phyloP scores from a whole-genome alignment of 805 yeast species.

The Brettanomyces anomalus region DNA sequence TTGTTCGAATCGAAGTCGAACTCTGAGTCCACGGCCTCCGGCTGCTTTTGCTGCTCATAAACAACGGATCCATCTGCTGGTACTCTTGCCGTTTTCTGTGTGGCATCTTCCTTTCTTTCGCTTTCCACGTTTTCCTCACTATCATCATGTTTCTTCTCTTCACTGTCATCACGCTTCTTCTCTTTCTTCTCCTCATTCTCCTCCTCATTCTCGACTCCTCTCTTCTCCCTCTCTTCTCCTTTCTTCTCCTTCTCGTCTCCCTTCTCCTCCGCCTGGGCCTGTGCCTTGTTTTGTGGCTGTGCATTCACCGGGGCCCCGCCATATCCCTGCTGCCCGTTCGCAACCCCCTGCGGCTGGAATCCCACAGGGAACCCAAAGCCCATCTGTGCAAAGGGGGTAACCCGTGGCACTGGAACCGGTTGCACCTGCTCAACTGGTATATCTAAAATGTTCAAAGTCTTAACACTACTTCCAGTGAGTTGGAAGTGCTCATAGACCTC shows the following conservation, averaged over 20 bases:
- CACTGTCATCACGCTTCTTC: background rate
- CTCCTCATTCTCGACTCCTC: background rate
- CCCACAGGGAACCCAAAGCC: slow-evolving; percentile 9
- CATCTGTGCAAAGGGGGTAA: slow-evolving; percentile 16
- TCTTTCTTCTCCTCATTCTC: background rate
- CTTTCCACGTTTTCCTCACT: background rate
- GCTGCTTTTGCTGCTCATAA: slow-evolving; percentile 1
- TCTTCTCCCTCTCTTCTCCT: too few species aligned
- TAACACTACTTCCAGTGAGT: slow-evolving; percentile 87
- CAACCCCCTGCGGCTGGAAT: slow-evolving; percentile 6
- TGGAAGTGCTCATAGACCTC: slow-evolving; percentile 68
- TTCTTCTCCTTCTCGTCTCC: background rate
- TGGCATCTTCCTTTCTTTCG: background rate
- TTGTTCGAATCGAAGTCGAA: slow-evolving; percentile 72
- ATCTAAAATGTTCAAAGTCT: slow-evolving; percentile 80
- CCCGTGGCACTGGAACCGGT: slow-evolving; percentile 36
- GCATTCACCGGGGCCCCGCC: slow-evolving; percentile 2
- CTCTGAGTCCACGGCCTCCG: slow-evolving; percentile 51
- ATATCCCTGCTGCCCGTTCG: slow-evolving; percentile 6
- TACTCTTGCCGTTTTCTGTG: background rate
- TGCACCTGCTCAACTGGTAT: slow-evolving; percentile 53
- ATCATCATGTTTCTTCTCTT: background rate
- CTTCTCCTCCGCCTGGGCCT: background rate
- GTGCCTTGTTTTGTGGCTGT: background rate
- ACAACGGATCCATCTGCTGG: background rate